A percentile compares a stretch with the other conserved stretches of the same genome.
Evolutionary conservation across 2,329 filamentous ascomycete genomes (phyloP).

Genomic region (Ramularia collo-cygni): DNA sequence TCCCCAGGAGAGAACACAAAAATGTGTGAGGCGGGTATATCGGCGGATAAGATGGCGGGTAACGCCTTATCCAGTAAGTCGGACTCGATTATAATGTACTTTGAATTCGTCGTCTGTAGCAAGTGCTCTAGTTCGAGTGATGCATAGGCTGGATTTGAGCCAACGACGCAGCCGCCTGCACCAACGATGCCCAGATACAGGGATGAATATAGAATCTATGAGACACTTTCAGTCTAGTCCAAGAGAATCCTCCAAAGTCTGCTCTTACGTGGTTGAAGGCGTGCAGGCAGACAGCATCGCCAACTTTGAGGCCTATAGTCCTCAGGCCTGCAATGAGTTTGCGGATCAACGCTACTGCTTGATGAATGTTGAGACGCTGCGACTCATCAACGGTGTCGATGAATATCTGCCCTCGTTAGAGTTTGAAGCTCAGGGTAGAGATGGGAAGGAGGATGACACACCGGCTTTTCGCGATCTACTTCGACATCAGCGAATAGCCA

Average conservation of each 20-base stretch:
- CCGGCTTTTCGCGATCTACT: no score
- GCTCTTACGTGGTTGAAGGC: conserved; percentile 57
- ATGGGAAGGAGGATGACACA: no score
- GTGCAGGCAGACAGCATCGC: conserved; percentile 54
- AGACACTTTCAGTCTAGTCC: no score
- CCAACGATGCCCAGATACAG: conserved; percentile 46
- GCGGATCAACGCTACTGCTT: no score
- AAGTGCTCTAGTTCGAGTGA: conserved; percentile 44
- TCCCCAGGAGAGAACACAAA: conserved; percentile 52
- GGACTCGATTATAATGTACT: conserved; percentile 39
- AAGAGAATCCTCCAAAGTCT: no score
- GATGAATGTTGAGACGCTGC: no score
- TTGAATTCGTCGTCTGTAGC: conserved; percentile 38
- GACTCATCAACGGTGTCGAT: no score
- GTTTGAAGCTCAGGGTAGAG: no score
- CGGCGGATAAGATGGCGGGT: conserved; percentile 23
- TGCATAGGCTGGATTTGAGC: conserved; percentile 45
- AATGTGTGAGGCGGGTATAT: conserved; percentile 36
- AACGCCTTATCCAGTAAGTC: conserved; percentile 33
- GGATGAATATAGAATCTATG: conserved; percentile 53
- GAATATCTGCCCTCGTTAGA: no score
- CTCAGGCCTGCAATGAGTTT: no score
- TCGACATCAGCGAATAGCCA: no score
- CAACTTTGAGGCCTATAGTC: conserved; percentile 44
- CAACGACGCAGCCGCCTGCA: conserved; percentile 44